Evolutionary conservation across 2,329 filamentous ascomycete genomes (phyloP).

Genomic region (Trichothecium roseum): DNA sequence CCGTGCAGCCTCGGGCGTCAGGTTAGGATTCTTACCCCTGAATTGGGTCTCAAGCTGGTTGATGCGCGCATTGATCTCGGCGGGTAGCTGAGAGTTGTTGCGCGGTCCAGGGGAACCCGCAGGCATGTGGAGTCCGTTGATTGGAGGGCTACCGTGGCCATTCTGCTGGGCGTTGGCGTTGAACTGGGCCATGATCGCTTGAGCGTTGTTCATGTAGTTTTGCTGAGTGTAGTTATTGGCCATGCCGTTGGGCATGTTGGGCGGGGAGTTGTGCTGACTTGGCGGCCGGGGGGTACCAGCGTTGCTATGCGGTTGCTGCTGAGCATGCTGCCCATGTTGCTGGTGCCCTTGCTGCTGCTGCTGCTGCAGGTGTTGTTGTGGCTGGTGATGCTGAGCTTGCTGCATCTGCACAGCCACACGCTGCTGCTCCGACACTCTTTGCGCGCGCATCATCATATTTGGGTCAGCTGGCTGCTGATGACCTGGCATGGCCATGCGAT

Average conservation of each 20-base stretch:
- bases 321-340: slow-evolving; percentile 13
- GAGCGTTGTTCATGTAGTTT: slow-evolving; percentile 40
- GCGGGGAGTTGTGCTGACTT: slow-evolving; percentile 31
- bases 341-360: slow-evolving; percentile 25
- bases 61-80: slow-evolving; percentile 34
- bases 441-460: slow-evolving; percentile 50
- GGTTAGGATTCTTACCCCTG: slow-evolving; percentile 37
- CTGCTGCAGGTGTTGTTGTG: slow-evolving; percentile 17
- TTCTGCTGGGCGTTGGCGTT: slow-evolving; percentile 21
- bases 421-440: slow-evolving; percentile 57
- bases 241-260: slow-evolving; percentile 22
- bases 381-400: slow-evolving; percentile 21
- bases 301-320: slow-evolving; percentile 15
- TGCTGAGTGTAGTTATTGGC: slow-evolving; percentile 39
- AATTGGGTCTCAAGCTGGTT: slow-evolving; percentile 42
- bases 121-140: slow-evolving; percentile 35
- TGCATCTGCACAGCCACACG: slow-evolving; percentile 40
- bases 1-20: slow-evolving; percentile 37
- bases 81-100: slow-evolving; percentile 30
- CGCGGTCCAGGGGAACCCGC: slow-evolving; percentile 32
- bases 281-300: slow-evolving; percentile 21
- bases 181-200: slow-evolving; percentile 42
- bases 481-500: slow-evolving; percentile 34
- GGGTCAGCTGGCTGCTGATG: slow-evolving; percentile 32
- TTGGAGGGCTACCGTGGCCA: slow-evolving; percentile 19